These are phyloP conservation scores for Gynochthodes officinalis DNA, from an alignment of 257 asterid genomes.

Conservation along the genomic window DNA sequence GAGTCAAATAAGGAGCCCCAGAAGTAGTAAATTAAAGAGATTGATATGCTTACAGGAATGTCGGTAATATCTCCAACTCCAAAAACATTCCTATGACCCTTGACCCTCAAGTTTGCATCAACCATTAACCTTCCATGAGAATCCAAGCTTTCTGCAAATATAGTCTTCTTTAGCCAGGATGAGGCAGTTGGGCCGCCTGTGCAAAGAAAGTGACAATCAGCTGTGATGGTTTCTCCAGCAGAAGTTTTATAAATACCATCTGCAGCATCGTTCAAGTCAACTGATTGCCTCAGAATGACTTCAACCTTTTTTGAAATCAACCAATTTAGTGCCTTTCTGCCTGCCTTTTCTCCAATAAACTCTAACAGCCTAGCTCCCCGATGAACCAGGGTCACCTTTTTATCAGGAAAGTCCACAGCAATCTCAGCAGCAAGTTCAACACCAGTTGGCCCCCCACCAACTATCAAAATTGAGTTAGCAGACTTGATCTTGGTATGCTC, in stretches of 20 bases:
- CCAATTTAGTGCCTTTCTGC: conserved; percentile 72
- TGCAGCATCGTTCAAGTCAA: conserved; percentile 37
- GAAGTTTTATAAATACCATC: conserved; percentile 58
- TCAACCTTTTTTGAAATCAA: conserved; percentile 64
- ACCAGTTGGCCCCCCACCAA: conserved; percentile 95
- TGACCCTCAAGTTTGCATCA: conserved; percentile 60
- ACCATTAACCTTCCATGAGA: conserved; percentile 56
- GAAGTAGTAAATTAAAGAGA: background rate
- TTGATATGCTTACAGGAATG: conserved; percentile 47
- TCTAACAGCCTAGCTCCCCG: conserved; percentile 69
- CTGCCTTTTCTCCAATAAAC: conserved; percentile 60
- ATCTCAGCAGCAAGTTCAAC: conserved; percentile 92
- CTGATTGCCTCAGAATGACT: conserved; percentile 66
- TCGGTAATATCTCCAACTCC: conserved; percentile 81
- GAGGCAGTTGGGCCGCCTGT: conserved; percentile 57
- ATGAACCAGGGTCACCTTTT: conserved; percentile 73
- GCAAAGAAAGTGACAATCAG: conserved; percentile 79
- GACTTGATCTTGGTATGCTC: conserved; percentile 75
- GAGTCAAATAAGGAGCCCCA: background rate
- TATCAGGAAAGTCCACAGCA: conserved; percentile 65
- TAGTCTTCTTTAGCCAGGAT: conserved; percentile 63
- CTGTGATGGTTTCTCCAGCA: conserved; percentile 59
- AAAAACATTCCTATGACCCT: conserved; percentile 54
- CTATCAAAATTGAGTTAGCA: conserved; percentile 53
- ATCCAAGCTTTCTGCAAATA: conserved; percentile 57